phyloP scores from a whole-genome alignment of 495 filamentous ascomycete genomes.

The Talaromyces adpressus region DNA sequence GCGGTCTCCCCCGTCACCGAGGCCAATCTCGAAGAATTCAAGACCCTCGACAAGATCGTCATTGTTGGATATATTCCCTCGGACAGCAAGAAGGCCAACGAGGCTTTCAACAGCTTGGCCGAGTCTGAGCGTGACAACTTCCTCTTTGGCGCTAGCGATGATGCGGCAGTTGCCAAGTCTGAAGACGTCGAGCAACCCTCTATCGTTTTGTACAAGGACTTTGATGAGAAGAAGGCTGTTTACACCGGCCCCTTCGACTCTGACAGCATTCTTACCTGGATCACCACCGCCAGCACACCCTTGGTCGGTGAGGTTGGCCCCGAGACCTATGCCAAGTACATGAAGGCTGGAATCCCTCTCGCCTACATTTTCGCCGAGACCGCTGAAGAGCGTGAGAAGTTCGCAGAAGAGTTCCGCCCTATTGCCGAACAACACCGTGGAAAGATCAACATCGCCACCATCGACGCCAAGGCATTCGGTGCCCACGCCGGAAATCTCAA shows the following conservation, averaged over 20 bases:
- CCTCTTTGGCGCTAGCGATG: slow-evolving; percentile 82
- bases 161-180: slow-evolving; percentile 76
- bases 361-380: slow-evolving; percentile 98
- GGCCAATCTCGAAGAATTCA: slow-evolving; percentile 87
- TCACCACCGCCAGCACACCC: slow-evolving; percentile 78
- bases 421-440: slow-evolving; percentile 60
- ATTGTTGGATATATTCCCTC: slow-evolving; percentile 79
- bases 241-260: slow-evolving; percentile 74
- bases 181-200: slow-evolving; percentile 83
- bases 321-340: slow-evolving; percentile 95
- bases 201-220: slow-evolving; percentile 93
- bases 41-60: slow-evolving; percentile 95
- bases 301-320: slow-evolving; percentile 95
- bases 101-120: slow-evolving; percentile 72
- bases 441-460: slow-evolving; percentile 91
- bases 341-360: slow-evolving; percentile 83
- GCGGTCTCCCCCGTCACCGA: slow-evolving; percentile 76
- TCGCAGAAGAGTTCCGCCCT: slow-evolving; percentile 54
- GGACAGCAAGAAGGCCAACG: slow-evolving; percentile 78
- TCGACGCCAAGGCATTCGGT: slow-evolving; percentile 91
- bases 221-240: slow-evolving; percentile 89
- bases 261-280: slow-evolving; percentile 72
- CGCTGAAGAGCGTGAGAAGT: slow-evolving; percentile 74
- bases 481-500: slow-evolving; percentile 96
- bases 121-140: slow-evolving; percentile 82